These are phyloP conservation scores for Pterulicium gracile DNA, from an alignment of 1,284 basidiomycete genomes.

Conservation along the genomic window DNA sequence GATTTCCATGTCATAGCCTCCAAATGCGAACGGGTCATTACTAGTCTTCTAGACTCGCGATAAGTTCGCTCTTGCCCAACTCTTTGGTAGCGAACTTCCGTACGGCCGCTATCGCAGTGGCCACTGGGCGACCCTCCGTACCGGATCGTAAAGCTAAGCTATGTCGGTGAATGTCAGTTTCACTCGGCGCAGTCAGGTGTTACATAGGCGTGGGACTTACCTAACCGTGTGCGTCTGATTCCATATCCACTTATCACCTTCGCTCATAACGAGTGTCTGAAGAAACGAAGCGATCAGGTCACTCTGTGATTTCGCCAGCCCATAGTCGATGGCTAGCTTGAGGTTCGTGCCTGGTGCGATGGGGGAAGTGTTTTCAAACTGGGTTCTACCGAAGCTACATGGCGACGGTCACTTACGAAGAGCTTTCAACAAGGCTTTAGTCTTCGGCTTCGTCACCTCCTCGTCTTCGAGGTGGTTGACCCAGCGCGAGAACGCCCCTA, in stretches of 20 bases:
- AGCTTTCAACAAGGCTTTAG: constrained; percentile 58
- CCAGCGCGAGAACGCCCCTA: constrained; percentile 75
- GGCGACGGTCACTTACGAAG: constrained; percentile 38
- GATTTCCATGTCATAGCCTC: not conserved
- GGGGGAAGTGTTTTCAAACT: not conserved
- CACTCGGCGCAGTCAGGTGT: too few relatives aligned
- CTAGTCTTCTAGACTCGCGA: constrained; percentile 77
- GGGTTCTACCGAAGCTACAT: not conserved
- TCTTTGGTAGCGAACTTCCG: constrained; percentile 69
- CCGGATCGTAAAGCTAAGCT: constrained; percentile 52
- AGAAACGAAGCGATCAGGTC: constrained; percentile 75
- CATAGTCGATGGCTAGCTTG: constrained; percentile 75
- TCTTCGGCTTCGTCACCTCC: constrained; percentile 52
- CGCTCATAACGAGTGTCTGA: constrained; percentile 78
- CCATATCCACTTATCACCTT: constrained; percentile 72
- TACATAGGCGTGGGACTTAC: not conserved
- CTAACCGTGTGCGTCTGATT: constrained; percentile 23
- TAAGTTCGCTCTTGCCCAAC: constrained; percentile 62
- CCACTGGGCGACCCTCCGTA: constrained; percentile 55
- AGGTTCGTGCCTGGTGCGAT: constrained; percentile 64
- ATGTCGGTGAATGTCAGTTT: constrained; percentile 20
- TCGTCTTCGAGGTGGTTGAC: constrained; percentile 69
- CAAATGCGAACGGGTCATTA: constrained; percentile 25
- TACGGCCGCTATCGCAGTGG: constrained; percentile 52
- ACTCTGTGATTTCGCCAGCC: constrained; percentile 62